A percentile compares a stretch with the other conserved stretches of the same genome.
These are phyloP conservation scores for Alternaria consortialis DNA, from an alignment of 2,329 filamentous ascomycete species.

Conservation along the genomic window DNA sequence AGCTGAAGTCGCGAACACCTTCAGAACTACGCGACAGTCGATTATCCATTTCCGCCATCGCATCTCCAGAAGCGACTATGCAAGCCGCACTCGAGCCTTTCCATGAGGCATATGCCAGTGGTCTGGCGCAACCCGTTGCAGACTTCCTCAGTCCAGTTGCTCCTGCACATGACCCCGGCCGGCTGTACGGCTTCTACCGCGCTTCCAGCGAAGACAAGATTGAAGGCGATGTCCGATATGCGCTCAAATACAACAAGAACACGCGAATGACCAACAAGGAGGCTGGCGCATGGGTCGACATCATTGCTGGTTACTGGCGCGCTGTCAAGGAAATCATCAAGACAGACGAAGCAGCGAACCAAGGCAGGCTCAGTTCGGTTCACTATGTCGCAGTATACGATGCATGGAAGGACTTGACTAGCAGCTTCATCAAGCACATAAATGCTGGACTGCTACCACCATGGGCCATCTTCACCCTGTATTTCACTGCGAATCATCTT, in stretches of 20 bases:
- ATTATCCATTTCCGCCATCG: background rate
- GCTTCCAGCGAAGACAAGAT: conserved; percentile 73
- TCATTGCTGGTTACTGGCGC: conserved; percentile 86
- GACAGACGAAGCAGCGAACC: conserved; percentile 64
- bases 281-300: conserved; percentile 82
- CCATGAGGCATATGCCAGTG: conserved; percentile 69
- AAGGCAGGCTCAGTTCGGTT: conserved; percentile 55
- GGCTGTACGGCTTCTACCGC: conserved; percentile 74
- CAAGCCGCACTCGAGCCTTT: conserved; percentile 78
- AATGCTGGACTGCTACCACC: conserved; percentile 77
- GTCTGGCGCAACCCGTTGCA: conserved; percentile 77
- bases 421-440: conserved; percentile 81
- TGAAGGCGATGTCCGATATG: conserved; percentile 74
- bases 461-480: conserved; percentile 93
- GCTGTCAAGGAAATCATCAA: conserved; percentile 77
- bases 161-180: conserved; percentile 68
- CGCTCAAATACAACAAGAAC: conserved; percentile 70
- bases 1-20: conserved; percentile 15
- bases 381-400: conserved; percentile 87
- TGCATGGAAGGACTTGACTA: conserved; percentile 85
- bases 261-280: conserved; percentile 71
- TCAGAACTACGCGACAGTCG: conserved; percentile 9
- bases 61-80: conserved; percentile 60
- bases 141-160: conserved; percentile 77
- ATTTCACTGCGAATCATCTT: conserved; percentile 85